Evolutionary conservation across 129 eudicot species (phyloP).

Genomic region (Scalesia atractyloides): DNA sequence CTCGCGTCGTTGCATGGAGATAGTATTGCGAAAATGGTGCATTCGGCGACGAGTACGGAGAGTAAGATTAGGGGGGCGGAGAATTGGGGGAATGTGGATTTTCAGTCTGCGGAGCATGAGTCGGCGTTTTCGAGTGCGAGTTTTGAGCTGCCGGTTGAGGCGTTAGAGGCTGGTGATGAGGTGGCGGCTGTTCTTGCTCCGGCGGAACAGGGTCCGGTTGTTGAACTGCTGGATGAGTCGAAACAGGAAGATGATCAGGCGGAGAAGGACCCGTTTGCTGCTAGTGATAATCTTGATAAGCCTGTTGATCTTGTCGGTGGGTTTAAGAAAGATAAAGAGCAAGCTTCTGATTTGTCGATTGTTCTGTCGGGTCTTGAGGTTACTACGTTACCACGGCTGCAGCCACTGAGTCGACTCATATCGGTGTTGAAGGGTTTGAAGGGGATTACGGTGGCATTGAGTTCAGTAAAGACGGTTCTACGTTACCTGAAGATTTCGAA

Average conservation of each 20-base stretch:
- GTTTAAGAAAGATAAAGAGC: slow-evolving; percentile 85
- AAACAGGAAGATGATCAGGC: slow-evolving; percentile 57
- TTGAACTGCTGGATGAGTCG: slow-evolving; percentile 49
- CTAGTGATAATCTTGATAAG: slow-evolving; percentile 77
- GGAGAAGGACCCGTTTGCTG: slow-evolving; percentile 95
- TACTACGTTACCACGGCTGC: slow-evolving; percentile 88
- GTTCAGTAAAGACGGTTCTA: slow-evolving; percentile 79
- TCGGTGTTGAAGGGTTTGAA: slow-evolving; percentile 97
- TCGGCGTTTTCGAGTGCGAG: slow-evolving; percentile 51
- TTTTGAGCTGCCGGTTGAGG: slow-evolving; percentile 88
- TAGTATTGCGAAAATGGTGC: slow-evolving; percentile 92
- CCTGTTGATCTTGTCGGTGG: slow-evolving; percentile 90
- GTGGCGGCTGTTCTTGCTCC: slow-evolving; percentile 56
- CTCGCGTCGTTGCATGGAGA: slow-evolving; percentile 88
- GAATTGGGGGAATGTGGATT: slow-evolving; percentile 62
- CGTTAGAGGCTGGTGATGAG: slow-evolving; percentile 94
- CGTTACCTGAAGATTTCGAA: slow-evolving; percentile 86
- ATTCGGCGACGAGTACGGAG: slow-evolving; percentile 79
- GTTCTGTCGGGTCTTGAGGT: slow-evolving; percentile 94
- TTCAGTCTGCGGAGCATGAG: slow-evolving; percentile 66
- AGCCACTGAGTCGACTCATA: slow-evolving; percentile 91
- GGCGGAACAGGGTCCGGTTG: slow-evolving; percentile 40
- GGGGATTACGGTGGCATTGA: slow-evolving; percentile 98
- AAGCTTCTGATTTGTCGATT: slow-evolving; percentile 60
- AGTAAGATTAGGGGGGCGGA: slow-evolving; percentile 91